A percentile compares a stretch with the other conserved stretches of the same genome.
Conservation (phyloP, 1,284 basidiomycete species). For the Xanthoconium separans region DNA sequence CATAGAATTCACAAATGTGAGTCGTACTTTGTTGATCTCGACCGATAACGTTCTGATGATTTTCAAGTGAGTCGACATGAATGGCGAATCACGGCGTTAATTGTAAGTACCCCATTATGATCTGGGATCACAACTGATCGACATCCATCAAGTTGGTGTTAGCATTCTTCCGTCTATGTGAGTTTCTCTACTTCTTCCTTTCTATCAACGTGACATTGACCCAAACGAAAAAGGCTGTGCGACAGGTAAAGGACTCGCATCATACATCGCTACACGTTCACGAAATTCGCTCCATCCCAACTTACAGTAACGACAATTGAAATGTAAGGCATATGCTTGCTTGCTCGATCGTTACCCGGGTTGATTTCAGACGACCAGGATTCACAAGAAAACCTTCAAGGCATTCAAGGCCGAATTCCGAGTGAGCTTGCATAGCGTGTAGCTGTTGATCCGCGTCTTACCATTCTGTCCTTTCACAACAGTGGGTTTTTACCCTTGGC, state of each 20-base stretch:
- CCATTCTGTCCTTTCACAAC: slow-evolving; percentile 16
- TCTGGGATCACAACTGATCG: background rate
- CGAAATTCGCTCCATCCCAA: background rate
- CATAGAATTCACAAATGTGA: slow-evolving; percentile 33
- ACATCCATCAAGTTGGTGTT: slow-evolving; percentile 22
- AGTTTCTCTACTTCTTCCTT: slow-evolving; percentile 29
- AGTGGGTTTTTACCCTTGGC: slow-evolving; percentile 53
- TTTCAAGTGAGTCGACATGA: slow-evolving; percentile 24
- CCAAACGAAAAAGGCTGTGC: slow-evolving; percentile 25
- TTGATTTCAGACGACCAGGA: slow-evolving; percentile 20
- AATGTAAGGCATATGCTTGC: slow-evolving; percentile 33
- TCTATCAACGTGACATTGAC: background rate
- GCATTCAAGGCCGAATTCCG: slow-evolving; percentile 27
- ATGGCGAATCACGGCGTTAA: slow-evolving; percentile 23
- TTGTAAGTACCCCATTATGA: slow-evolving; percentile 17
- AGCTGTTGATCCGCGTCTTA: background rate
- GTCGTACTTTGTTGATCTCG: background rate
- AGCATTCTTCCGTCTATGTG: slow-evolving; percentile 32
- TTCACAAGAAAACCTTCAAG: slow-evolving; percentile 20
- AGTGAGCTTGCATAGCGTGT: slow-evolving; percentile 14
- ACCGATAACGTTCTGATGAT: background rate
- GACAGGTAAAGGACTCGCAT: slow-evolving; percentile 17
- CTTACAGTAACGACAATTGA: slow-evolving; percentile 36
- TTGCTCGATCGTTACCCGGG: background rate
- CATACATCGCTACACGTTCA: background rate